A percentile compares a stretch with the other conserved stretches of the same genome.
These are phyloP conservation scores for Termitomyces sp. DNA, from an alignment of 768 basidiomycete genomes.

Conservation along the genomic window DNA sequence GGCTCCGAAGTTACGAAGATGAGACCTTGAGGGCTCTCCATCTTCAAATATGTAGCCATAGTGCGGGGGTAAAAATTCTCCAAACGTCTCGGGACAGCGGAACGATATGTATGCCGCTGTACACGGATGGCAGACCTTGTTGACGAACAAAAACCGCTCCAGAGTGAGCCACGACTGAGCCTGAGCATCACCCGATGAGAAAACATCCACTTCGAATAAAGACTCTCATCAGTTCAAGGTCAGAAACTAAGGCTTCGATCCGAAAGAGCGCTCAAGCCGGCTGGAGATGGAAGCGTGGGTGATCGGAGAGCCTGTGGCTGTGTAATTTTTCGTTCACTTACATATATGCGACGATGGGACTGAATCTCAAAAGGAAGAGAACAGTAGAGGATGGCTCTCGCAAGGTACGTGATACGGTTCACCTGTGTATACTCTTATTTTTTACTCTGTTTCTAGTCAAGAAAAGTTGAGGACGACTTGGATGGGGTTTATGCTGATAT, in stretches of 20 bases:
- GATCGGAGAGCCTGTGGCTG: constrained; percentile 21
- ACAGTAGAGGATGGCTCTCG: constrained; percentile 12
- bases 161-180: neutral
- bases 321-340: constrained; percentile 22
- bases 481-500: neutral
- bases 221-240: neutral
- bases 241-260: neutral
- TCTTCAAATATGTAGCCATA: constrained; percentile 6
- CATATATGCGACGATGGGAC: constrained; percentile 15
- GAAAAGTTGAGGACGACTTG: constrained; percentile 8
- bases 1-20: constrained; percentile 12
- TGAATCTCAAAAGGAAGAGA: constrained; percentile 24
- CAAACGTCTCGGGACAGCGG: neutral
- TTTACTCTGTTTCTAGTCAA: constrained; percentile 1
- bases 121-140: neutral
- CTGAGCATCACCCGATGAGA: neutral
- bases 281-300: neutral
- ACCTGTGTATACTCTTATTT: neutral
- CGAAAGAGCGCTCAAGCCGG: neutral
- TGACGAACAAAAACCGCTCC: constrained; percentile 3
- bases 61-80: neutral
- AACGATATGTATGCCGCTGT: neutral
- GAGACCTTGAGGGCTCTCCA: constrained; percentile 7
- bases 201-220: neutral
- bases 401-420: constrained; percentile 14